These are phyloP conservation scores for Ballota nigra DNA, from an alignment of 257 asterid genomes.

Conservation along the genomic window DNA sequence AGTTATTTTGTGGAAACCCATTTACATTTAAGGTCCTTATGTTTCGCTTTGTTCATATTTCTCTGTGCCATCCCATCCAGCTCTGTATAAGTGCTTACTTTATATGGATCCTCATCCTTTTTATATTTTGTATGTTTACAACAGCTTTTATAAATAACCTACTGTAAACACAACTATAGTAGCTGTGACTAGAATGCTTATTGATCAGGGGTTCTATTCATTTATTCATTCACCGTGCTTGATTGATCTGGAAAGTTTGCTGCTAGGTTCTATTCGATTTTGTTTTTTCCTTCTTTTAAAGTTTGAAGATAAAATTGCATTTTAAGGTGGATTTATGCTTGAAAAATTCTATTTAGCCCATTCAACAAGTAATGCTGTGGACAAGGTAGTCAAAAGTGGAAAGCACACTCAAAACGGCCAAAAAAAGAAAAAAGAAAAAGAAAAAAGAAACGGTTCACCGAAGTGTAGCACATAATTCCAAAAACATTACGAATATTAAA, in stretches of 20 bases:
- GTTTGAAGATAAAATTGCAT: not conserved
- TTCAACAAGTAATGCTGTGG: not conserved
- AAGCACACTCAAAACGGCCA: too few relatives aligned
- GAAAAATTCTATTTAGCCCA: not conserved
- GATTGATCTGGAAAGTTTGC: constrained; percentile 1
- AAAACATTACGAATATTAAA: too few relatives aligned
- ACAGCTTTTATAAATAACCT: too few relatives aligned
- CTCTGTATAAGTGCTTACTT: not conserved
- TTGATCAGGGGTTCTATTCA: not conserved
- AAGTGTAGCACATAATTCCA: too few relatives aligned
- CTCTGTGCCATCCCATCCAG: not conserved
- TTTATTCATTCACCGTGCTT: not conserved
- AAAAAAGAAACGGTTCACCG: too few relatives aligned
- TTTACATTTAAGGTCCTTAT: not conserved
- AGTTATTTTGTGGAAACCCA: not conserved
- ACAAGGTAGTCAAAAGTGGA: too few relatives aligned
- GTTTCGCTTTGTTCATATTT: not conserved
- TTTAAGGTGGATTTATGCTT: not conserved
- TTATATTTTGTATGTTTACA: too few relatives aligned
- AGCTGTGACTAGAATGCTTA: not conserved
- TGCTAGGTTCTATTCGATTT: not conserved
- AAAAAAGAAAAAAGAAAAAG: too few relatives aligned
- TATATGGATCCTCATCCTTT: too few relatives aligned
- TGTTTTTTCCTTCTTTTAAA: not conserved
- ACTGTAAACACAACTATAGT: not conserved